Evolutionary conservation across 345 rosid genomes (phyloP).

Genomic region (Excoecaria agallocha): DNA sequence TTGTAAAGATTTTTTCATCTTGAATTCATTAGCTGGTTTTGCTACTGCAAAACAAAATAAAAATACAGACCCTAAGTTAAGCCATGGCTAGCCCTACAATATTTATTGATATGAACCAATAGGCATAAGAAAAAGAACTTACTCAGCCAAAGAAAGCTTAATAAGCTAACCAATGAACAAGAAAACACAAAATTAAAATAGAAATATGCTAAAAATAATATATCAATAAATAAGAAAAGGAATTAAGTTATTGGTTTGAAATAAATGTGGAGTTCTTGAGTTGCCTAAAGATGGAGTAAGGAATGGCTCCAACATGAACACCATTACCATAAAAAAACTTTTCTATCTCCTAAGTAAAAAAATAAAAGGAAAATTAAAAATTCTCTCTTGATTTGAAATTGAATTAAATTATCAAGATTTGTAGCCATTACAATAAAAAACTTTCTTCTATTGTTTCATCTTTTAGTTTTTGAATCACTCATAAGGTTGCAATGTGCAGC

Average conservation of each 20-base stretch:
- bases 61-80: neutral
- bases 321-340: slow-evolving; percentile 13
- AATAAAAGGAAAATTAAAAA: neutral
- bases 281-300: slow-evolving; percentile 54
- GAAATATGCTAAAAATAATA: neutral
- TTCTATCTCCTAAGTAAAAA: slow-evolving; percentile 3
- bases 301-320: slow-evolving; percentile 39
- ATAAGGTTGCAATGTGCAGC: neutral
- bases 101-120: too few relatives aligned
- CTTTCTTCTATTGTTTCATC: too few relatives aligned
- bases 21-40: slow-evolving; percentile 13
- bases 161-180: too few relatives aligned
- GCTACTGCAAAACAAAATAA: slow-evolving; percentile 14
- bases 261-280: neutral
- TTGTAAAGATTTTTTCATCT: neutral
- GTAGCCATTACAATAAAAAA: too few relatives aligned
- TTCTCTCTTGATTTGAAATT: neutral
- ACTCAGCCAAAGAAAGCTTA: too few relatives aligned
- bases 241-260: neutral
- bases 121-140: too few relatives aligned
- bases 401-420: slow-evolving; percentile 50
- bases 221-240: neutral
- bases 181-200: neutral
- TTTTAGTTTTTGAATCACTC: too few relatives aligned
- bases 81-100: neutral